A percentile compares a stretch with the other conserved stretches of the same genome.
phyloP scores from a whole-genome alignment of 148 eudicot species.

The Chenopodium quinoa region DNA sequence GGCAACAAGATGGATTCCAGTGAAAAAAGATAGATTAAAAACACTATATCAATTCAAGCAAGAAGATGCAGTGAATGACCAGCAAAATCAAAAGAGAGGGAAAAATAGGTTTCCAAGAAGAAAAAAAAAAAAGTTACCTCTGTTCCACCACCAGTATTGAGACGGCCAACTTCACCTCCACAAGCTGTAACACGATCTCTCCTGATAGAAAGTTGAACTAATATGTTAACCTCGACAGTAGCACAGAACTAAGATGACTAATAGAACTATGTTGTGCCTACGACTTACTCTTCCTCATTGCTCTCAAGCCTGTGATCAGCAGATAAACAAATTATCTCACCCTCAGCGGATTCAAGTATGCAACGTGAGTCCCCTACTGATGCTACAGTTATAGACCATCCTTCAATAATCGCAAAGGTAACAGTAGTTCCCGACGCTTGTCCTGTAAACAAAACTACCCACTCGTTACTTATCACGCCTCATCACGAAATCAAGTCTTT shows the following conservation, averaged over 20 bases:
- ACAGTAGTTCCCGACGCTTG: conserved; percentile 92
- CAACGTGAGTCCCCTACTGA: conserved; percentile 97
- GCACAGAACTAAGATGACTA: neutral
- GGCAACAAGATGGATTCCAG: neutral
- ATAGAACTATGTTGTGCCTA: neutral
- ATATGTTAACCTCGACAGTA: conserved; percentile 7
- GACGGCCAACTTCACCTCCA: conserved; percentile 99
- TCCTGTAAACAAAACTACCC: conserved; percentile 45
- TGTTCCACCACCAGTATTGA: conserved; percentile 96
- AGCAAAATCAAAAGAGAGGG: neutral
- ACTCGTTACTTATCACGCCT: conserved; percentile 8
- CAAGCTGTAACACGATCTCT: conserved; percentile 85
- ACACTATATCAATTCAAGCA: neutral
- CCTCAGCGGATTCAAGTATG: conserved; percentile 88
- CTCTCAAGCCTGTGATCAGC: conserved; percentile 98
- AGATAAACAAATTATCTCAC: conserved; percentile 67
- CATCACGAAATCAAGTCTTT: neutral
- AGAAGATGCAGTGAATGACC: neutral
- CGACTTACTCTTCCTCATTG: conserved; percentile 76
- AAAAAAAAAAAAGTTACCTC: conserved; percentile 51
- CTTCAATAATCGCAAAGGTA: conserved; percentile 91
- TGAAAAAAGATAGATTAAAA: no score
- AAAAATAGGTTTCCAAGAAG: neutral
- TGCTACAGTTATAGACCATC: conserved; percentile 86
- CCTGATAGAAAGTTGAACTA: conserved; percentile 41